Evolutionary conservation across 495 filamentous ascomycete species (phyloP).

Genomic region (Wilcoxina mikolae): DNA sequence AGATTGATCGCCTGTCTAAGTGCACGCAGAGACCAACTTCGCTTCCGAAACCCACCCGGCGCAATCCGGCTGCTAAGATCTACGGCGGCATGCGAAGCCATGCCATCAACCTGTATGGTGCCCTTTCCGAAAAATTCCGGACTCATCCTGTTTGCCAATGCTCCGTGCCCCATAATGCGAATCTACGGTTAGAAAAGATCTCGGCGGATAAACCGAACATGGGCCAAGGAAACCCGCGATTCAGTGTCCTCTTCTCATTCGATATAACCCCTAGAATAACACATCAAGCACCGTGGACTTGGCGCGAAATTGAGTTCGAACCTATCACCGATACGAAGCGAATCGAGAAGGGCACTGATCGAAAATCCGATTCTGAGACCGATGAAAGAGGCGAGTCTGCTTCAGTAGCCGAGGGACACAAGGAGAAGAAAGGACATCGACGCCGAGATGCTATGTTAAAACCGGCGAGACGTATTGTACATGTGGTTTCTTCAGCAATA

Average conservation of each 20-base stretch:
- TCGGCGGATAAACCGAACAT: background rate
- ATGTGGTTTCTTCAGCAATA: background rate
- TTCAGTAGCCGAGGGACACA: background rate
- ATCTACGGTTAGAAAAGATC: conserved; percentile 21
- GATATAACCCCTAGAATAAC: background rate
- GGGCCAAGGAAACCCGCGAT: conserved; percentile 9
- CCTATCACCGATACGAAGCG: no score
- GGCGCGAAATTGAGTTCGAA: background rate
- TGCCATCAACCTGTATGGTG: conserved; percentile 16
- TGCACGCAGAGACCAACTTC: background rate
- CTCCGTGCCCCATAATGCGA: conserved; percentile 18
- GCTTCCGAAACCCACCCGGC: background rate
- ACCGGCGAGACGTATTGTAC: background rate
- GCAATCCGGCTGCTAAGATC: conserved; percentile 3
- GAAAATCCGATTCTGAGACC: background rate
- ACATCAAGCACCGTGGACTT: background rate
- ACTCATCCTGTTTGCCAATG: conserved; percentile 16
- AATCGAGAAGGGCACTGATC: no score
- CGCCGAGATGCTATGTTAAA: background rate
- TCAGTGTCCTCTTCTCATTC: conserved; percentile 22
- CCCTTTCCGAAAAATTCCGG: conserved; percentile 14
- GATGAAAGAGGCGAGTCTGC: background rate
- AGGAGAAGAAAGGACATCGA: background rate
- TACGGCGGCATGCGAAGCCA: conserved; percentile 20
- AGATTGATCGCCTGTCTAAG: background rate